Evolutionary conservation across 179 eudicot genomes (phyloP).

Genomic region (Pouteria campechiana): DNA sequence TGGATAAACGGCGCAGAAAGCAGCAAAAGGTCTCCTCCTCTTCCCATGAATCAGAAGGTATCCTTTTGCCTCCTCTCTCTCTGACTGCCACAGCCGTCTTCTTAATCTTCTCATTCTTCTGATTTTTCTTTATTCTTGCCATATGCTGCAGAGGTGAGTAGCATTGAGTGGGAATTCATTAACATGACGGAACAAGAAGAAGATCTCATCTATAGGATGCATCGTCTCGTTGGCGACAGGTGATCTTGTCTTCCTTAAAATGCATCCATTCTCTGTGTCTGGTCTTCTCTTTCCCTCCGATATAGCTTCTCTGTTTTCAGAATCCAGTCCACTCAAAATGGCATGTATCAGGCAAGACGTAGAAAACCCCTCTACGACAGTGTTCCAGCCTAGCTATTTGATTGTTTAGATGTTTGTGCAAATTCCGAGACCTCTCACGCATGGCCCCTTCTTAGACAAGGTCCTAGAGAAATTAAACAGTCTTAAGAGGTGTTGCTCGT

Average conservation of each 20-base stretch:
- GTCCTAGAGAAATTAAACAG: too few species aligned
- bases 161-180: slow-evolving; percentile 33
- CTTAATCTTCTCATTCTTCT: slow-evolving; percentile 23
- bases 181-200: slow-evolving; percentile 37
- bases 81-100: neutral
- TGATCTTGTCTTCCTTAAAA: neutral
- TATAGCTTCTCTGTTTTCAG: neutral
- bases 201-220: slow-evolving; percentile 39
- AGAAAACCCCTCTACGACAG: too few species aligned
- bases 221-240: slow-evolving; percentile 45
- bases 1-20: slow-evolving; percentile 20
- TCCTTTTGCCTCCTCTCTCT: neutral
- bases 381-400: too few species aligned
- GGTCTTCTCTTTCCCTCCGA: neutral
- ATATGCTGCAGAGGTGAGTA: slow-evolving; percentile 36
- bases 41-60: slow-evolving; percentile 16
- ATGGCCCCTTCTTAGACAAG: too few species aligned
- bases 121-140: neutral
- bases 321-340: too few species aligned
- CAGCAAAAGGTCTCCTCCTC: slow-evolving; percentile 7
- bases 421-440: too few species aligned
- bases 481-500: too few species aligned
- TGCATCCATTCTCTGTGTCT: neutral
- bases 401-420: too few species aligned
- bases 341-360: too few species aligned